Percentiles rank a stretch among this genome's conserved stretches.
phyloP scores from a whole-genome alignment of 2,329 filamentous ascomycete genomes.

The Amauroascus niger region DNA sequence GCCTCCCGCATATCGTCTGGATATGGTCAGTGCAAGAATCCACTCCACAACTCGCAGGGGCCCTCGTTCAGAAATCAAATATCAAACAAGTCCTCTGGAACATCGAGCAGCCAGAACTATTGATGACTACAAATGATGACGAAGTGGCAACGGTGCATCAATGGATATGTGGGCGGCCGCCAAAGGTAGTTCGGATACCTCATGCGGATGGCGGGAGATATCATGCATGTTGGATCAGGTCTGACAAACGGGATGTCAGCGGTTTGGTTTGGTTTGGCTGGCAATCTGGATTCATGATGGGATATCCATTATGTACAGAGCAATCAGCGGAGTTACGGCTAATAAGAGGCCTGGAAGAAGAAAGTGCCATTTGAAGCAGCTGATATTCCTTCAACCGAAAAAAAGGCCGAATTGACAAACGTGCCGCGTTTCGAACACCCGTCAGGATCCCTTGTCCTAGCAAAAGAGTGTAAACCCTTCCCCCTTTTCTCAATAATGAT shows the following conservation, averaged over 20 bases:
- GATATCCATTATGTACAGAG: conserved; percentile 10
- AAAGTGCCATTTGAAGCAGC: conserved; percentile 9
- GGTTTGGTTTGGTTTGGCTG: conserved; percentile 16
- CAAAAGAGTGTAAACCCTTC: no score
- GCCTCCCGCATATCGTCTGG: conserved; percentile 37
- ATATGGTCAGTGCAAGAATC: conserved; percentile 33
- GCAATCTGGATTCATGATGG: conserved; percentile 14
- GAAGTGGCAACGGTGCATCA: conserved; percentile 26
- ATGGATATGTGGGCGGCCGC: conserved; percentile 16
- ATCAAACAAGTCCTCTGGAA: conserved; percentile 36
- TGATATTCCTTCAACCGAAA: not conserved
- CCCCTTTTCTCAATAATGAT: no score
- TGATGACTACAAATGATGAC: conserved; percentile 32
- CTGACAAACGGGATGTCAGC: conserved; percentile 1
- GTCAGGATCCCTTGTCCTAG: no score
- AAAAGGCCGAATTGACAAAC: not conserved
- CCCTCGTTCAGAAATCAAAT: conserved; percentile 35
- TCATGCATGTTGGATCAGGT: conserved; percentile 13
- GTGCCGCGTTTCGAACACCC: no score
- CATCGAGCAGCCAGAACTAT: conserved; percentile 27
- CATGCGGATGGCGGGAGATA: conserved; percentile 10
- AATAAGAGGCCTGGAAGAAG: conserved; percentile 10
- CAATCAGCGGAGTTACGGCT: conserved; percentile 11
- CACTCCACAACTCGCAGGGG: conserved; percentile 25
- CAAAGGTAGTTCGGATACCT: conserved; percentile 11